Conservation (phyloP, 2,329 filamentous ascomycete species). For the Pyrenochaeta sp. region DNA sequence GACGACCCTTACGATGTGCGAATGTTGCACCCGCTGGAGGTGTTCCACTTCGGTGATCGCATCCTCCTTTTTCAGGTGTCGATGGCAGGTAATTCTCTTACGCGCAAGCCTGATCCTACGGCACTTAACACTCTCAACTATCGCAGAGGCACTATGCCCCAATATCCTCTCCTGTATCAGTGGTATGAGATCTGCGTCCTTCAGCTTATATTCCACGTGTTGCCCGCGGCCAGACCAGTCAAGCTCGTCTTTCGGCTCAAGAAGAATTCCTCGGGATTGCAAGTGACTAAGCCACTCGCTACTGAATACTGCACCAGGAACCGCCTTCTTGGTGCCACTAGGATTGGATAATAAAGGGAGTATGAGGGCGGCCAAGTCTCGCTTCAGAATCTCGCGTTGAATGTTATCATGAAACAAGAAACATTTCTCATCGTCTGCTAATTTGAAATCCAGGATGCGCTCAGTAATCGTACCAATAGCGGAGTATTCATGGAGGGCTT, state of each 20-base stretch:
- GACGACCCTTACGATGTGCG: conserved; percentile 29
- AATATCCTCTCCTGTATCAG: conserved; percentile 7
- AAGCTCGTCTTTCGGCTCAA: conserved; percentile 5
- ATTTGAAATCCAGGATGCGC: no score
- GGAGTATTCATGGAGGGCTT: no score
- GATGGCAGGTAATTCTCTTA: conserved; percentile 25
- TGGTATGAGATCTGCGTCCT: conserved; percentile 10
- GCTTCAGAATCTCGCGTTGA: neutral
- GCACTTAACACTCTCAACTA: conserved; percentile 28
- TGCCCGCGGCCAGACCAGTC: conserved; percentile 22
- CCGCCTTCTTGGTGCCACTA: neutral
- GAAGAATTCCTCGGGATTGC: conserved; percentile 5
- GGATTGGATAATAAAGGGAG: neutral
- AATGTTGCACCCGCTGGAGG: conserved; percentile 20
- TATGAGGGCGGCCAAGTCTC: neutral
- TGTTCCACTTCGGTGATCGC: conserved; percentile 30
- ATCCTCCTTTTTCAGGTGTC: conserved; percentile 22
- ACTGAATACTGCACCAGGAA: conserved; percentile 4
- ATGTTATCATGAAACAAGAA: no score
- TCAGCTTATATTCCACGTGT: conserved; percentile 17
- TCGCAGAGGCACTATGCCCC: conserved; percentile 11
- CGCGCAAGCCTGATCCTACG: conserved; percentile 25
- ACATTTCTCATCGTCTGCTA: no score
- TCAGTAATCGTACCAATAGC: no score
- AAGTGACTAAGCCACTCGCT: conserved; percentile 8